These are phyloP conservation scores for Papiliotrema flavescens DNA, from an alignment of 1,284 basidiomycete species.

Conservation along the genomic window DNA sequence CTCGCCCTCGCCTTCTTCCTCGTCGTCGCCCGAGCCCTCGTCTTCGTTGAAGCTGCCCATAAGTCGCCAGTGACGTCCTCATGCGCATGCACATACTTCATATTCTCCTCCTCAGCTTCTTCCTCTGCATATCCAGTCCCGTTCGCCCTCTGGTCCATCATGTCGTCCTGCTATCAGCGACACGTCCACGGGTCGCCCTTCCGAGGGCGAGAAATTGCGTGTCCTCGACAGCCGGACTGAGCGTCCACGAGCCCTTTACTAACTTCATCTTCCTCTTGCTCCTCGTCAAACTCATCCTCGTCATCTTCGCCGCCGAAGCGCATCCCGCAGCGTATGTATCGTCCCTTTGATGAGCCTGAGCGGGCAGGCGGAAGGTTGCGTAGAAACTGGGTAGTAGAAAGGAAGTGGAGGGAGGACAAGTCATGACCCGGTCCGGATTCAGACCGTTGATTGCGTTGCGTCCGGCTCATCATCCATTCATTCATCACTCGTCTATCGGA, in stretches of 20 bases:
- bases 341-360: too few species aligned
- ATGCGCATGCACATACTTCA: conserved; percentile 1
- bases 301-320: conserved; percentile 42
- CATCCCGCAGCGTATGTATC: conserved; percentile 9
- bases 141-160: too few species aligned
- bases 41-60: not conserved
- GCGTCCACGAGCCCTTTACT: not conserved
- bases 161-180: not conserved
- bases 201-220: too few species aligned
- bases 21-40: conserved; percentile 11
- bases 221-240: not conserved
- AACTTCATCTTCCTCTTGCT: conserved; percentile 12
- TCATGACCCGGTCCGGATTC: too few species aligned
- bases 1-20: conserved; percentile 20
- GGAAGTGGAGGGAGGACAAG: too few species aligned
- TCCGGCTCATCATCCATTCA: not conserved
- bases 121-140: too few species aligned
- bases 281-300: conserved; percentile 28
- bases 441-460: too few species aligned
- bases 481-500: not conserved
- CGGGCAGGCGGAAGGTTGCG: too few species aligned
- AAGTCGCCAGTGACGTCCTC: too few species aligned
- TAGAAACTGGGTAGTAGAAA: too few species aligned
- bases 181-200: not conserved
- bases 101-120: not conserved